Conservation (phyloP, 2,329 filamentous ascomycete species). For the Aspergillus sp. region DNA sequence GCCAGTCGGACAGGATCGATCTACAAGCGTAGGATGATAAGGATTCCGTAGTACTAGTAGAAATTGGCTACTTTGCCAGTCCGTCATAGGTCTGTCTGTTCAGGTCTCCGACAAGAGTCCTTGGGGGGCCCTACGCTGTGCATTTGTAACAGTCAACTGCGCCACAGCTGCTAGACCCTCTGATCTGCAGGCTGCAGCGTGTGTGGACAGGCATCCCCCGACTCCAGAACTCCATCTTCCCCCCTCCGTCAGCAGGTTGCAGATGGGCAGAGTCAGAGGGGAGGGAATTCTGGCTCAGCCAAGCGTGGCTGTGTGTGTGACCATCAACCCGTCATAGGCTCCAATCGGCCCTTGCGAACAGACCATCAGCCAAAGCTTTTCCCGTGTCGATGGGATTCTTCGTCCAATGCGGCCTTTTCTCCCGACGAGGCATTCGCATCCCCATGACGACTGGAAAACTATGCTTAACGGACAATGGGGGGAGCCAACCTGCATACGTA, state of each 20-base stretch:
- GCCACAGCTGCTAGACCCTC: slow-evolving; percentile 1
- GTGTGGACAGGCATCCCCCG: not conserved
- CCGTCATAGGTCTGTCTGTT: not conserved
- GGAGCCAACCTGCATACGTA: slow-evolving; percentile 4
- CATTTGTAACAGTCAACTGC: not conserved
- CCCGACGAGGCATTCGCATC: not conserved
- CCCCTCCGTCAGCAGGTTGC: not conserved
- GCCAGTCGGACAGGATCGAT: too few relatives aligned
- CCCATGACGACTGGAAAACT: slow-evolving; percentile 5
- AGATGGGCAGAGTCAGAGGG: not conserved
- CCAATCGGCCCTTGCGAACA: not conserved
- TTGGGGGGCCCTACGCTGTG: not conserved
- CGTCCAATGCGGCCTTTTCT: not conserved
- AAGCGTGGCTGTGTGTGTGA: slow-evolving; percentile 21
- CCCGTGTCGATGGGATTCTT: not conserved
- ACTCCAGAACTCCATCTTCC: not conserved
- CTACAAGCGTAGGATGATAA: too few relatives aligned
- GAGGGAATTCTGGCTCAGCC: slow-evolving; percentile 7
- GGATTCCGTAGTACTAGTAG: not conserved
- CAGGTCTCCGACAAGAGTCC: not conserved
- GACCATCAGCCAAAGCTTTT: not conserved
- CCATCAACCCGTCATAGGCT: not conserved
- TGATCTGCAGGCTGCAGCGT: slow-evolving; percentile 2
- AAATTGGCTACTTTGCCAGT: not conserved
- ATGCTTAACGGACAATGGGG: not conserved